phyloP scores from a whole-genome alignment of 768 basidiomycete genomes.

The Chiua virens region DNA sequence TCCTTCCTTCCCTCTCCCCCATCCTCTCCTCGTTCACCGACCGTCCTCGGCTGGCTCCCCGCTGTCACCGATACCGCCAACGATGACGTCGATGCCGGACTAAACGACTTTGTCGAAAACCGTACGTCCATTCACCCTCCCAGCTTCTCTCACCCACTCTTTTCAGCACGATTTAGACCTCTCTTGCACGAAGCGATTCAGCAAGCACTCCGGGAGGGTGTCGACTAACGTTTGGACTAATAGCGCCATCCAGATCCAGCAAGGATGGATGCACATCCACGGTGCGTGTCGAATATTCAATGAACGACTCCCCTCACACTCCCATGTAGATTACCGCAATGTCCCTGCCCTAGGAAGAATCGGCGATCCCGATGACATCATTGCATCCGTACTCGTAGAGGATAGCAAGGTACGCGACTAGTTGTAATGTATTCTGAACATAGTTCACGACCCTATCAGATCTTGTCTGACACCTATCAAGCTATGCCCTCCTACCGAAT shows the following conservation, averaged over 20 bases:
- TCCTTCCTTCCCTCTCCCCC: conserved; percentile 59
- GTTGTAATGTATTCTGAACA: background rate
- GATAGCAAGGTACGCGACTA: conserved; percentile 54
- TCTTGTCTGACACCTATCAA: conserved; percentile 70
- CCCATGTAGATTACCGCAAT: conserved; percentile 62
- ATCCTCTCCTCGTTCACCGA: conserved; percentile 42
- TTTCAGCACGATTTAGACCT: conserved; percentile 55
- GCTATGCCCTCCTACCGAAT: conserved; percentile 83
- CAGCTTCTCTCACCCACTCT: background rate
- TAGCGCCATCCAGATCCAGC: conserved; percentile 60
- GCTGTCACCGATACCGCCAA: conserved; percentile 36
- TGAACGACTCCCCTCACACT: no score
- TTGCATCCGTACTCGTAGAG: conserved; percentile 72
- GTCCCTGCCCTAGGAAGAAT: conserved; percentile 72
- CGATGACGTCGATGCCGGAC: conserved; percentile 44
- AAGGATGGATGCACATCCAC: conserved; percentile 90
- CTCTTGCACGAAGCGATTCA: conserved; percentile 62
- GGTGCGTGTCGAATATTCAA: conserved; percentile 30
- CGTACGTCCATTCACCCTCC: conserved; percentile 40
- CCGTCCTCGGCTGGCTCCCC: conserved; percentile 72
- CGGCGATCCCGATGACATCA: conserved; percentile 82
- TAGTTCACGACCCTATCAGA: conserved; percentile 37
- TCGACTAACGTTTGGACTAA: conserved; percentile 68
- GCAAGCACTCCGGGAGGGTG: conserved; percentile 50
- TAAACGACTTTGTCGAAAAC: conserved; percentile 75